Conservation (phyloP, 2,329 filamentous ascomycete species). For the Apiospora aurea region DNA sequence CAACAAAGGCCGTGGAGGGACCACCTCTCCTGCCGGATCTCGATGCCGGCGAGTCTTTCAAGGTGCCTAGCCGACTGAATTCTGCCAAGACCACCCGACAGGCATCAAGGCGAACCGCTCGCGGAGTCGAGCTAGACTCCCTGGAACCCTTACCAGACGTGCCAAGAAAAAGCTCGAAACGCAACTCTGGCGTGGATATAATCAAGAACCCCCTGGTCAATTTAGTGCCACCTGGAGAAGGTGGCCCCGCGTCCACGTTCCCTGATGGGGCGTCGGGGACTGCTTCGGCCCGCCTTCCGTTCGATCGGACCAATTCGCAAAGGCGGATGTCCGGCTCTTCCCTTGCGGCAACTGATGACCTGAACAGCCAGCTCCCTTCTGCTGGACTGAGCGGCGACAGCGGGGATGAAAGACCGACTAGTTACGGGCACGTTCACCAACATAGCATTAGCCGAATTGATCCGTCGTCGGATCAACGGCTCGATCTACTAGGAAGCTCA, state of each 20-base stretch:
- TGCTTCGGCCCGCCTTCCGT: slow-evolving; percentile 55
- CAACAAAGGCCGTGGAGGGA: slow-evolving; percentile 52
- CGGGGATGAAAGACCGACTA: slow-evolving; percentile 58
- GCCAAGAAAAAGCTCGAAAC: slow-evolving; percentile 77
- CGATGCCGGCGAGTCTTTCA: slow-evolving; percentile 65
- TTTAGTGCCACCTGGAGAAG: slow-evolving; percentile 33
- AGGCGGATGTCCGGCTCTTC: slow-evolving; percentile 61
- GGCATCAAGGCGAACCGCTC: slow-evolving; percentile 46
- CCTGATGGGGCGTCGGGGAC: slow-evolving; percentile 16
- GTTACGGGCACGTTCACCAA: slow-evolving; percentile 63
- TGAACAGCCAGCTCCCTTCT: slow-evolving; percentile 47
- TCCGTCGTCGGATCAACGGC: slow-evolving; percentile 46
- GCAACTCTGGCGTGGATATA: slow-evolving; percentile 55
- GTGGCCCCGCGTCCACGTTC: not conserved
- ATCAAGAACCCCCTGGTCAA: slow-evolving; percentile 47
- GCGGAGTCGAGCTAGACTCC: slow-evolving; percentile 37
- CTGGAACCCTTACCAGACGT: slow-evolving; percentile 58
- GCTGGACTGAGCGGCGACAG: slow-evolving; percentile 38
- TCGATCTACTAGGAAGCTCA: slow-evolving; percentile 59
- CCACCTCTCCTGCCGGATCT: slow-evolving; percentile 67
- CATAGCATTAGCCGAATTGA: slow-evolving; percentile 64
- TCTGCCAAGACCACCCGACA: slow-evolving; percentile 61
- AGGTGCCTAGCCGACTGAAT: slow-evolving; percentile 67
- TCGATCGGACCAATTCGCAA: slow-evolving; percentile 62
- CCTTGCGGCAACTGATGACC: slow-evolving; percentile 52